Conservation (phyloP, 1,139 yeast genomes). For the Suhomyces kunorum region DNA sequence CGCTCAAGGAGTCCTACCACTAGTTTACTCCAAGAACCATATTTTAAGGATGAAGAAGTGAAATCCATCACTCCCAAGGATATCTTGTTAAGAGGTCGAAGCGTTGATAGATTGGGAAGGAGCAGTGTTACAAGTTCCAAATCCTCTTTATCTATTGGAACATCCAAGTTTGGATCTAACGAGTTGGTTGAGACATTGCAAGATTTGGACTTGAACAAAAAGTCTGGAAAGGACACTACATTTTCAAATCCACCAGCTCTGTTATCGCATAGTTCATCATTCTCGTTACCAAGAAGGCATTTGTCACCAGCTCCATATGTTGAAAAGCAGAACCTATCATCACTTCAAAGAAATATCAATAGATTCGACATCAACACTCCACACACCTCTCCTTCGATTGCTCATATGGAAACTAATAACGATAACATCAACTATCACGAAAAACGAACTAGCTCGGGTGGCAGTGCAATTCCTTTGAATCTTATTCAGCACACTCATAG, state of each 20-base stretch:
- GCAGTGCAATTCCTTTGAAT: constrained; percentile 13
- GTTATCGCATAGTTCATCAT: constrained; percentile 34
- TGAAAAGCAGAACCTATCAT: constrained; percentile 51
- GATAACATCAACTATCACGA: constrained; percentile 16
- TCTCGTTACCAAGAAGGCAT: constrained; percentile 55
- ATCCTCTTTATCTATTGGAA: constrained; percentile 22
- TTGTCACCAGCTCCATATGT: constrained; percentile 55
- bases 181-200: constrained; percentile 33
- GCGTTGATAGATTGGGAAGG: constrained; percentile 20
- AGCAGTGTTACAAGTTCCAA: constrained; percentile 17
- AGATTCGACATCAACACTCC: constrained; percentile 39
- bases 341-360: constrained; percentile 53
- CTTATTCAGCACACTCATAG: constrained; percentile 8
- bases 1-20: constrained; percentile 32
- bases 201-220: constrained; percentile 28
- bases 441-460: constrained; percentile 21
- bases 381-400: constrained; percentile 42
- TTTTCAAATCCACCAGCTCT: constrained; percentile 8
- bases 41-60: constrained; percentile 32
- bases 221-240: constrained; percentile 16
- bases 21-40: constrained; percentile 43
- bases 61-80: constrained; percentile 44
- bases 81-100: constrained; percentile 35
- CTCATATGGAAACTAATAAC: constrained; percentile 15
- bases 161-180: constrained; percentile 21